A percentile compares a stretch with the other conserved stretches of the same genome.
These are phyloP conservation scores for Steccherinum ochraceum DNA, from an alignment of 768 basidiomycete species.

Conservation along the genomic window DNA sequence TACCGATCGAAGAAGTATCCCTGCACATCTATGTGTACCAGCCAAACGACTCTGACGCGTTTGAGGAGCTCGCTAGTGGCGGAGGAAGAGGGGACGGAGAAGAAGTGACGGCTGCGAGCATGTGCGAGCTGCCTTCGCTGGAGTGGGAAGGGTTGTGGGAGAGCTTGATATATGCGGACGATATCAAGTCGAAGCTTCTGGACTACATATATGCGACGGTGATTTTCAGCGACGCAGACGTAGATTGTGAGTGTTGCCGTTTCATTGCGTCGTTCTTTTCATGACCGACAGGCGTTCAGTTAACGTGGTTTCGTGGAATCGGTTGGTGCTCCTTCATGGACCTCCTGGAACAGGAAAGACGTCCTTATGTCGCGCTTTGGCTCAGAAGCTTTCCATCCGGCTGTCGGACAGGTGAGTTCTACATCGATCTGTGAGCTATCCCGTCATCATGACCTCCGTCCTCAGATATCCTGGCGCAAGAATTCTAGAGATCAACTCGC, in stretches of 20 bases:
- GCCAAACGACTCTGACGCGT: constrained; percentile 57
- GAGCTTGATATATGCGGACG: constrained; percentile 75
- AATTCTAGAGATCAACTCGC: constrained; percentile 95
- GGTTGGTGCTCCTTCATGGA: constrained; percentile 90
- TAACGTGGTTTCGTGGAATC: constrained; percentile 94
- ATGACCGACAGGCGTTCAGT: too few relatives aligned
- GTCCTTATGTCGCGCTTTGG: constrained; percentile 86
- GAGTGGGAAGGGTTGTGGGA: constrained; percentile 92
- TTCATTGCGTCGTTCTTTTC: background rate
- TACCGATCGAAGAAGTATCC: constrained; percentile 49
- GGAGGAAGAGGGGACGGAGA: constrained; percentile 52
- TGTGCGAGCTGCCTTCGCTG: constrained; percentile 81
- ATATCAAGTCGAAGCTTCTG: constrained; percentile 82
- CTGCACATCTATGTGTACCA: constrained; percentile 90
- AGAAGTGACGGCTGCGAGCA: constrained; percentile 81
- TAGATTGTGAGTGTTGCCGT: constrained; percentile 61
- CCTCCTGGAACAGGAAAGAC: constrained; percentile 99
- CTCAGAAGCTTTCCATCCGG: constrained; percentile 91
- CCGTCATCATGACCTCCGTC: background rate
- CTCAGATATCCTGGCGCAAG: constrained; percentile 79
- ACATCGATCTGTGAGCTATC: constrained; percentile 1
- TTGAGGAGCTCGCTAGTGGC: constrained; percentile 64
- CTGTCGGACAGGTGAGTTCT: constrained; percentile 69
- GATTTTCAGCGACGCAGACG: constrained; percentile 82
- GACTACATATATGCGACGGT: constrained; percentile 95